Base-by-base conservation (phyloP, 2,329 filamentous ascomycete species). In the Fusarium domesticum region DNA sequence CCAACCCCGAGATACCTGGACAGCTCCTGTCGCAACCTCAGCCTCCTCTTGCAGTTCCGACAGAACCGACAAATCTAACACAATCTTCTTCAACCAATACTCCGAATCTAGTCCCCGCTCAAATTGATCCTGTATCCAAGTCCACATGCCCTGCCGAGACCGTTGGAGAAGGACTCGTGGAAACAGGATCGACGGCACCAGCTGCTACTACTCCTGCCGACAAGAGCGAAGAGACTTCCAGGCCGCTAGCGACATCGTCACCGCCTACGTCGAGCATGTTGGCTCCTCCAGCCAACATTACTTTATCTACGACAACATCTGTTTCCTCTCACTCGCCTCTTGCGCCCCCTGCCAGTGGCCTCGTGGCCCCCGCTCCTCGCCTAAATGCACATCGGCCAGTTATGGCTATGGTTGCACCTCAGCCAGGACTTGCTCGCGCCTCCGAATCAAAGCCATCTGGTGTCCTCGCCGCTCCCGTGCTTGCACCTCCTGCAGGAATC, bases 381-480 rank as follows among this genome's bases (percentile, higher is more conserved):
- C 42, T 7, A 33, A 51, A 14, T 33, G 48, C n/a, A 35, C 48
- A 1, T 30, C 48, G 19, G 45, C 39, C 16, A 8, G 25, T 16
- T 42, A 45, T 37, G 43, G 39, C 18, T 31, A 32, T 45, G 20
- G 45, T 59, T 37, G 47, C 57, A 25, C 50, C 59, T 12, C 54
- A 59, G 4, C 16, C 54, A 20, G 57, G 52, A 5, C 43, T 60
- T 7, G 46, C 61, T 18, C 58, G 55, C 12, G 50, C 60, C 3
- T 34, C 48, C 16, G 59, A 63, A 18, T 35, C 57, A 4, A 60
- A 63, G 35, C 56, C 65, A 15, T 63, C 55, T 12, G 58, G 58
- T n/a, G 63, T 70, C 17, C 60, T 71, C 5, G 68, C 66, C 11
- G 63, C 66, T 4, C 69, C 70, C 2, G 49, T 66, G 3, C 65